phyloP scores from a whole-genome alignment of 805 yeast species.

The Torulaspora maleeae region DNA sequence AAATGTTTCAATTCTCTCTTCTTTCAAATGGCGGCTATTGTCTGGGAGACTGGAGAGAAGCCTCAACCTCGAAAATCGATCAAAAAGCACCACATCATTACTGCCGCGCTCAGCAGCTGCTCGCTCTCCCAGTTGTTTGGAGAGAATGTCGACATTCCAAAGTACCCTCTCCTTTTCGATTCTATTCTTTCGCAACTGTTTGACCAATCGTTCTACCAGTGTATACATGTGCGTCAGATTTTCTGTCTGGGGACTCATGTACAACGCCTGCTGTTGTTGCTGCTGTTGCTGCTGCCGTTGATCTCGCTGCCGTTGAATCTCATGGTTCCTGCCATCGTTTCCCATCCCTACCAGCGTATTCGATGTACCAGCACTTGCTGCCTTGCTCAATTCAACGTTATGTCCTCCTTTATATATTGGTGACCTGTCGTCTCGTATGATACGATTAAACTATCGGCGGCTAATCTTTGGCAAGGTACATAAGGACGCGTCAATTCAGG shows the following conservation, averaged over 20 bases:
- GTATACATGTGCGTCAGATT: conserved; percentile 25
- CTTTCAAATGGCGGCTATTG: neutral
- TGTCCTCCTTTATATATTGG: neutral
- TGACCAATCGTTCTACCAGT: conserved; percentile 19
- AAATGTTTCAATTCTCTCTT: too few species aligned
- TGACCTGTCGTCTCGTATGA: neutral
- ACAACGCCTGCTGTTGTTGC: conserved; percentile 23
- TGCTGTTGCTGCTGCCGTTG: conserved; percentile 9
- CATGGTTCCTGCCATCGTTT: conserved; percentile 2
- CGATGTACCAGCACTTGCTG: neutral
- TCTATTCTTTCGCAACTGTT: conserved; percentile 21
- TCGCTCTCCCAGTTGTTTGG: conserved; percentile 16
- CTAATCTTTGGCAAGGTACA: conserved; percentile 1
- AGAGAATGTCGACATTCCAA: conserved; percentile 20
- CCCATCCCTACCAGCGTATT: neutral
- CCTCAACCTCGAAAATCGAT: conserved; percentile 17
- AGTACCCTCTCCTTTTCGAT: conserved; percentile 19
- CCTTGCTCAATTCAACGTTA: neutral
- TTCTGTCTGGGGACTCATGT: conserved; percentile 30
- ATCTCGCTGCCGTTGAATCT: neutral
- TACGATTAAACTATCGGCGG: conserved; percentile 3
- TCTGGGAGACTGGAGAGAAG: neutral
- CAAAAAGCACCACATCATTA: conserved; percentile 18
- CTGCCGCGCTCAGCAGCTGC: conserved; percentile 6
- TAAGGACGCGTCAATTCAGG: neutral